Evolutionary conservation across 2,329 filamentous ascomycete species (phyloP), one percentile per base, ranked within the genome.

Genomic region (Aspergillus sp.): DNA sequence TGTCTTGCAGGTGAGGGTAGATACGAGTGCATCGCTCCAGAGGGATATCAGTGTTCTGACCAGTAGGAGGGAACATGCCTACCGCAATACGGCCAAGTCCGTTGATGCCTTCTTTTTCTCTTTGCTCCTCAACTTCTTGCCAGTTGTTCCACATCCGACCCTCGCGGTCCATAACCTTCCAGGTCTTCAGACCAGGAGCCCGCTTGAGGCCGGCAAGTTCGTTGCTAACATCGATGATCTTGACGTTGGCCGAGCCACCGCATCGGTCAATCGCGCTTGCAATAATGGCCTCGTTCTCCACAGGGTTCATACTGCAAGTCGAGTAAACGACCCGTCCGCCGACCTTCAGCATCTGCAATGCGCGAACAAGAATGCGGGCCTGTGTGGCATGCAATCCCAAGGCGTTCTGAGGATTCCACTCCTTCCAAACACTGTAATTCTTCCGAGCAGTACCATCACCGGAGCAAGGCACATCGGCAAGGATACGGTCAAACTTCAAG

Each of bases 261-360:
- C 90, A 97, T 48, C 90, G 81, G 59, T 90, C 86, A 58, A 98
- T 90, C 9, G 93, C 93, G 22, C 86, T 85, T 1, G 88, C 83
- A 51, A 98, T 76, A 13, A 97, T 90, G 5, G 93, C 85, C 71
- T 98, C 93, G 62, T 98, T 95, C 74, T 98, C 93, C 23, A 97
- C 83, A 0, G 93, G 93, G 71, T 98, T 98, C 87, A 98, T 89
- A 69, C 90, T 96, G 78, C 93, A 98, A 17, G 93, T 98, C 3
- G 91, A 97, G 74, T 97, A 98, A 45, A 98, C 91, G 23, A 97
- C 88, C 53, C 90, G 83, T 45, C 93, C 93, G 37, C 93, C 91
- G 48, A 89, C 86, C 75, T 96, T 97, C 56, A 98, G 81, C 83
- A 98, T 89, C 72, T 97, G 91, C 45, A 98, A 77, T 27, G 93